Evolutionary conservation across 306 rosid species (phyloP).

Genomic region (Pyrus betulifolia): DNA sequence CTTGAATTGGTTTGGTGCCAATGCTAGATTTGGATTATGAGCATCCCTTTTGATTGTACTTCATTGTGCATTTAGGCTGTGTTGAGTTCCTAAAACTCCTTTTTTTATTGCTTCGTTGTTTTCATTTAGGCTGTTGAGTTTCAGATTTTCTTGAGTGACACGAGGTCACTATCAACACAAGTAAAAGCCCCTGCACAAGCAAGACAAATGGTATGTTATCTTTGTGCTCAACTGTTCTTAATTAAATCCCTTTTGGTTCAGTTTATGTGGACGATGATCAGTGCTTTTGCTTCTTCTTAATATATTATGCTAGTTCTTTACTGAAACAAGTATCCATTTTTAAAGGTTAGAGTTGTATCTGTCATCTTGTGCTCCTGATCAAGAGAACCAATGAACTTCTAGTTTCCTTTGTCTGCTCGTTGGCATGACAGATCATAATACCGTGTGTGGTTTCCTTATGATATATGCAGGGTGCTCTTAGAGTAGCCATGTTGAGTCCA

Average conservation of each 20-base stretch:
- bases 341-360: background rate
- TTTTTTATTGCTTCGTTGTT: background rate
- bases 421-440: slow-evolving; percentile 8
- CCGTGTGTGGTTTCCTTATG: slow-evolving; percentile 8
- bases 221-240: background rate
- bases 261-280: background rate
- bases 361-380: background rate
- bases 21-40: background rate
- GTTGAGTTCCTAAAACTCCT: background rate
- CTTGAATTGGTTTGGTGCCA: background rate
- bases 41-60: background rate
- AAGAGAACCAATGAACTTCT: slow-evolving; percentile 1
- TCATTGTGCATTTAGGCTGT: background rate
- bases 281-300: background rate
- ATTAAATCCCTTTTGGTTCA: background rate
- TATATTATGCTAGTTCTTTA: background rate
- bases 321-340: background rate
- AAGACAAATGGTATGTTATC: slow-evolving; percentile 42
- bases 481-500: slow-evolving; percentile 59
- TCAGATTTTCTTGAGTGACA: slow-evolving; percentile 33
- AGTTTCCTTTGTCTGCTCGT: slow-evolving; percentile 10
- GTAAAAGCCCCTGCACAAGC: slow-evolving; percentile 49
- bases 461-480: slow-evolving; percentile 52
- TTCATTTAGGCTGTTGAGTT: slow-evolving; percentile 54
- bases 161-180: slow-evolving; percentile 43